Percentiles rank a stretch among this genome's conserved stretches.
phyloP scores from a whole-genome alignment of 2,329 filamentous ascomycete species.

The Colletotrichum lini region DNA sequence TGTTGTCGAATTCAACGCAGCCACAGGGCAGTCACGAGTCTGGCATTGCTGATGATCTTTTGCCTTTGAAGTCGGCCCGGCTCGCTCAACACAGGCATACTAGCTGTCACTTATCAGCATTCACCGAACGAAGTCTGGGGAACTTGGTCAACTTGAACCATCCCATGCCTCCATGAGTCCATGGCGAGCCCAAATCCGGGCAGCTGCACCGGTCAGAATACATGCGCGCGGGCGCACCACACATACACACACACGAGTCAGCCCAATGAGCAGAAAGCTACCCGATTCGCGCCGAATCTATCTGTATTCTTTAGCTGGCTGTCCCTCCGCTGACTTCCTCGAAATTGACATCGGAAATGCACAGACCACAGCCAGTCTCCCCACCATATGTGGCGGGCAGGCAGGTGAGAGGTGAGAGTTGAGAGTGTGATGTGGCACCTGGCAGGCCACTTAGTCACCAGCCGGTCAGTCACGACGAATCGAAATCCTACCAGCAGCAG shows the following conservation, averaged over 20 bases:
- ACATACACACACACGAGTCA: neutral
- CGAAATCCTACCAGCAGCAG: slow-evolving; percentile 24
- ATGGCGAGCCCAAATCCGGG: too few species aligned
- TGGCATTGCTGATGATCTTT: neutral
- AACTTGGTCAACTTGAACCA: neutral
- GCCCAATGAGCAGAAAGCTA: slow-evolving; percentile 13
- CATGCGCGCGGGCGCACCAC: too few species aligned
- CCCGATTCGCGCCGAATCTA: slow-evolving; percentile 26
- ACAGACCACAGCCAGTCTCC: slow-evolving; percentile 30
- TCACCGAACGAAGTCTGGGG: neutral
- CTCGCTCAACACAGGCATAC: slow-evolving; percentile 24
- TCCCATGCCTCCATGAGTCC: too few species aligned
- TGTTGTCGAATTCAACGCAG: slow-evolving; percentile 11
- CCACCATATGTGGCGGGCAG: slow-evolving; percentile 15
- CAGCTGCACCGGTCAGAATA: neutral
- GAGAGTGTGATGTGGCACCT: slow-evolving; percentile 10
- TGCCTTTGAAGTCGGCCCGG: slow-evolving; percentile 11
- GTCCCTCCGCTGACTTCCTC: slow-evolving; percentile 22
- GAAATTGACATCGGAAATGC: slow-evolving; percentile 26
- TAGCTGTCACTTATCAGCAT: slow-evolving; percentile 37
- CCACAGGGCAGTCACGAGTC: slow-evolving; percentile 15
- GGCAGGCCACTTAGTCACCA: slow-evolving; percentile 14
- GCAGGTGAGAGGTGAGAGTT: neutral
- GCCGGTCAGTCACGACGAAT: neutral
- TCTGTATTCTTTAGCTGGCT: slow-evolving; percentile 6